These are phyloP conservation scores for Adansonia madagascariensis DNA, from an alignment of 441 rosid genomes.

Conservation along the genomic window DNA sequence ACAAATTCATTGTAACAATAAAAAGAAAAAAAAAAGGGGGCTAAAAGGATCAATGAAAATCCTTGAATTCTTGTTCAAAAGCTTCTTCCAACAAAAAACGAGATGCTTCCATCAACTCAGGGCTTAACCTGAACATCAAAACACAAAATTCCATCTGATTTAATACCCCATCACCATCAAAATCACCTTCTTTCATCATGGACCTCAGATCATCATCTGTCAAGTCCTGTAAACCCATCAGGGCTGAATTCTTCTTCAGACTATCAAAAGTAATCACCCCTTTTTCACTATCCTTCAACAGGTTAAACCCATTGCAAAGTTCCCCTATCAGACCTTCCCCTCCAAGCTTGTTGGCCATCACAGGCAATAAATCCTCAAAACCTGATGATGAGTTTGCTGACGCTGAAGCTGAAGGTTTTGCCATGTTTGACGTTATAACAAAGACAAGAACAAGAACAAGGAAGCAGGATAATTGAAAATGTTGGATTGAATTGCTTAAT, in stretches of 20 bases:
- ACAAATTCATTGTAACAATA: background rate
- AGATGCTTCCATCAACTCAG: constrained; percentile 59
- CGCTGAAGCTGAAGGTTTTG: background rate
- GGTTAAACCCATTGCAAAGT: constrained; percentile 59
- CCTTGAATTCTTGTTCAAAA: constrained; percentile 17
- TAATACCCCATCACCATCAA: constrained; percentile 61
- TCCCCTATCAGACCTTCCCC: constrained; percentile 43
- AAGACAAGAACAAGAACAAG: background rate
- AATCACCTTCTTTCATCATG: constrained; percentile 57
- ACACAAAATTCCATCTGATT: constrained; percentile 76
- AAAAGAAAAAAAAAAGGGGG: background rate
- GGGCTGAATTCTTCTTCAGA: constrained; percentile 47
- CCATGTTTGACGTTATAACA: background rate
- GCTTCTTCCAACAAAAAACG: constrained; percentile 23
- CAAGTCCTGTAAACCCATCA: constrained; percentile 57
- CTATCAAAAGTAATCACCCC: constrained; percentile 63
- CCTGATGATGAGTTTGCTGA: background rate
- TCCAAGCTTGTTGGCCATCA: constrained; percentile 43
- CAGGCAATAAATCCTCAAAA: constrained; percentile 40
- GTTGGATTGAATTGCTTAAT: too few species aligned
- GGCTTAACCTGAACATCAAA: constrained; percentile 68
- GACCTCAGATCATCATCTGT: constrained; percentile 57
- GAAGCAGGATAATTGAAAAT: background rate
- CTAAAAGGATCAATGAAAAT: background rate
- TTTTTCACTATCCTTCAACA: constrained; percentile 51